phyloP scores from a whole-genome alignment of 805 yeast species.

The Debaryomyces hansenii region DNA sequence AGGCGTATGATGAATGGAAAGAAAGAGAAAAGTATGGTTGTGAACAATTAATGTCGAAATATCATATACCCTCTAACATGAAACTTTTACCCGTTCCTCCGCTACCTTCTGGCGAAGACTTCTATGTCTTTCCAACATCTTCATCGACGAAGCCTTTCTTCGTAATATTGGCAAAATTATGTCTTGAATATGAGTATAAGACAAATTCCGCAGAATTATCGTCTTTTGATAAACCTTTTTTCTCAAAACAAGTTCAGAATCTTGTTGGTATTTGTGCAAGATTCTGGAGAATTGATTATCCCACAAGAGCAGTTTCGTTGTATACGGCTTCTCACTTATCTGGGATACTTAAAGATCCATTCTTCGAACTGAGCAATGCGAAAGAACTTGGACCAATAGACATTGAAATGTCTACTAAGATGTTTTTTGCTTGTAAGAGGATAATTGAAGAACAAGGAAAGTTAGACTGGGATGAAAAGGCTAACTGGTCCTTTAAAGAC shows the following conservation, averaged over 20 bases:
- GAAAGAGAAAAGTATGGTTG: slow-evolving; percentile 22
- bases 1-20: slow-evolving; percentile 35
- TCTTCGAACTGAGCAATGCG: slow-evolving; percentile 14
- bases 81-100: slow-evolving; percentile 31
- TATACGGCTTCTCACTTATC: slow-evolving; percentile 48
- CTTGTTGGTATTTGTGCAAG: slow-evolving; percentile 47
- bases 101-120: slow-evolving; percentile 36
- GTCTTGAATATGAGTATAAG: slow-evolving; percentile 42
- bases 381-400: slow-evolving; percentile 32
- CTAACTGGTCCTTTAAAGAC: slow-evolving; percentile 41
- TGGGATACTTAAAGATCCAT: slow-evolving; percentile 29
- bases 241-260: slow-evolving; percentile 42
- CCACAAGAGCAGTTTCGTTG: slow-evolving; percentile 50
- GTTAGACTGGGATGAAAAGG: slow-evolving; percentile 31
- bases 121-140: slow-evolving; percentile 34
- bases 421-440: slow-evolving; percentile 29
- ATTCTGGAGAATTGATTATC: slow-evolving; percentile 58
- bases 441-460: slow-evolving; percentile 29
- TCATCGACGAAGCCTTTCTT: slow-evolving; percentile 39
- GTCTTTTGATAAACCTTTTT: slow-evolving; percentile 18
- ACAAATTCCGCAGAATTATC: slow-evolving; percentile 1
- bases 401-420: slow-evolving; percentile 20
- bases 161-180: slow-evolving; percentile 38
- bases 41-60: slow-evolving; percentile 23
- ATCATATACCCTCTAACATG: slow-evolving; percentile 31